Evolutionary conservation across 2,329 filamentous ascomycete species (phyloP), one percentile per base, ranked within the genome.

Genomic region (Ophiocordyceps camponoti-leonardi): DNA sequence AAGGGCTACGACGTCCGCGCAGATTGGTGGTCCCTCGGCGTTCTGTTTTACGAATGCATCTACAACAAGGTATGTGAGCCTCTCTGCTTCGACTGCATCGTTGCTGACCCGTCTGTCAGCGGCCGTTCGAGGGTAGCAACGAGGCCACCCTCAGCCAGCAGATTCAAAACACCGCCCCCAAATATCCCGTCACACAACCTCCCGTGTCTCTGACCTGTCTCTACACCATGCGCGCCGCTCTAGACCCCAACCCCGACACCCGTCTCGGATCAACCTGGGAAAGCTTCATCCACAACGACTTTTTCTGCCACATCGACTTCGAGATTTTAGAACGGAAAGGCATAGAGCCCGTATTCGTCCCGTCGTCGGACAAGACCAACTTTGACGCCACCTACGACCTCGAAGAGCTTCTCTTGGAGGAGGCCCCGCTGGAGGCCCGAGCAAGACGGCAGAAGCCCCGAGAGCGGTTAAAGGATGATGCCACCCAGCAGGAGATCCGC

Each of bases 1-100:
- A 81, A 79, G 49, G 92, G 92, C 37, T 98, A 98, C 58, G 81
- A 84, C 49, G 79, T 80, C 42, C 85, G 92, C 54, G 88, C 92
- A 40, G 92, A 98, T 61, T 98, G 92, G 92, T 98, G 92, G 92
- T 96, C 92, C 6, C 66, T 98, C 20, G 92, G 92, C 43, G 92
- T 98, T 42, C 75, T 94, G n/a, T 96, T 96, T 62, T 98, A 95
- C 63, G 92, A 98, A 63, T 96, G 92, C 72, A 95, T 98, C 52
- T 98, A 96, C 68, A 94, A 93, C 67, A 96, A 93, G 81, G 86
- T 87, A 65, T 45, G 71, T 59, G 45, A 8, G 10, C 20, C 12
- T 41, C 41, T 10, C 18, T 8, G 2, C 16, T 26, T n/a, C 13
- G 11, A 19, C 20, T 26, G 13, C 23, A 8, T 19, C 40, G n/a